Evolutionary conservation across 208 protist genomes (phyloP).

Genomic region (Leishmania tropica): DNA sequence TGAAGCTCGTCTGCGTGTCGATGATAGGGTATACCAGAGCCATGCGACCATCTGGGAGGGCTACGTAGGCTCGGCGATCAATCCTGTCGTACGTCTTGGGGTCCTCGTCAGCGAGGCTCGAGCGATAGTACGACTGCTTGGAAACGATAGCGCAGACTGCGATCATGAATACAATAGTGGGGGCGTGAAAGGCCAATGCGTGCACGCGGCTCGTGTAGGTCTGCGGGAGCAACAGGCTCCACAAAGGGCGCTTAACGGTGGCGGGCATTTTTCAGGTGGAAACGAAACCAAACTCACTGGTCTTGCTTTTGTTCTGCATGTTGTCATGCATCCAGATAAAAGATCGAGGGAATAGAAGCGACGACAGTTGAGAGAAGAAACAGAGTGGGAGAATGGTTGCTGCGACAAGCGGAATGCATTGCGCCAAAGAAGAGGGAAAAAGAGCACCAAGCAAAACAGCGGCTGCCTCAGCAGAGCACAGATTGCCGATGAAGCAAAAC

Average conservation of each 20-base stretch:
- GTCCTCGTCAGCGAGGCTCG: conserved; percentile 81
- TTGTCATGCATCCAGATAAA: not conserved
- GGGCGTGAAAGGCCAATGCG: conserved; percentile 67
- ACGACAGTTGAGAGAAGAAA: not conserved
- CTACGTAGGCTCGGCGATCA: conserved; percentile 88
- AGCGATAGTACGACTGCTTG: conserved; percentile 88
- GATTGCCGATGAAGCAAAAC: not conserved
- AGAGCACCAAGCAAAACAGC: not conserved
- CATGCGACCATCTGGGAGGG: conserved; percentile 91
- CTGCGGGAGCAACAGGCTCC: conserved; percentile 67
- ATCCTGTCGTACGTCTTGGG: conserved; percentile 85
- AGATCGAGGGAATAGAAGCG: conserved; percentile 12
- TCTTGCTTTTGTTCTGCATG: not conserved
- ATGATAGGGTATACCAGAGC: conserved; percentile 90
- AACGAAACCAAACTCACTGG: not conserved
- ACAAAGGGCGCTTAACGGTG: conserved; percentile 81
- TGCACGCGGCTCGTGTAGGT: conserved; percentile 82
- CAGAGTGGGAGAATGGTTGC: not conserved
- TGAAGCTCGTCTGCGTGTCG: conserved; percentile 81
- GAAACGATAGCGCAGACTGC: conserved; percentile 70
- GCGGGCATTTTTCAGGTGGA: conserved; percentile 26
- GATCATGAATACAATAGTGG: conserved; percentile 72
- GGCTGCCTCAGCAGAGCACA: not conserved
- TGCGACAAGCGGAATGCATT: not conserved
- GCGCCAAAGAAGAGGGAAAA: not conserved